Evolutionary conservation across 441 rosid species (phyloP).

Genomic region (Euphorbia schlechtendalii): DNA sequence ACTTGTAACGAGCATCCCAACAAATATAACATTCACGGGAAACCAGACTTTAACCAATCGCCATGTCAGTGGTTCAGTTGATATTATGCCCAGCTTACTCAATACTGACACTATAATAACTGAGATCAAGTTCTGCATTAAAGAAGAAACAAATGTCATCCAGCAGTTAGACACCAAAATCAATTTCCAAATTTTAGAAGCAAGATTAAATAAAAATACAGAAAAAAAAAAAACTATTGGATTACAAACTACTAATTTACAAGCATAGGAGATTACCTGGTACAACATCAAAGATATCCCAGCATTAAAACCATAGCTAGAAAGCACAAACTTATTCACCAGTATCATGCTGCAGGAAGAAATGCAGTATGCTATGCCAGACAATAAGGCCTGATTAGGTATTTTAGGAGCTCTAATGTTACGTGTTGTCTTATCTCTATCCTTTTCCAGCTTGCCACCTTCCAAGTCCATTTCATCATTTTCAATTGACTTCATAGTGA

Average conservation of each 20-base stretch:
- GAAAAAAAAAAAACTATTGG: background rate
- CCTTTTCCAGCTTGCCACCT: conserved; percentile 64
- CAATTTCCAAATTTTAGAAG: background rate
- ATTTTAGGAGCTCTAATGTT: conserved; percentile 37
- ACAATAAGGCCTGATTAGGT: conserved; percentile 71
- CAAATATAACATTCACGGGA: conserved; percentile 93
- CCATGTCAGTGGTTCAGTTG: conserved; percentile 86
- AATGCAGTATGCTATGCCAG: conserved; percentile 89
- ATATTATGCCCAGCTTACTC: conserved; percentile 61
- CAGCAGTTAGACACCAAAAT: conserved; percentile 7
- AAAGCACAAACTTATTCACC: conserved; percentile 91
- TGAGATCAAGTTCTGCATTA: conserved; percentile 81
- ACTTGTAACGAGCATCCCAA: conserved; percentile 97
- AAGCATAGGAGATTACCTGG: conserved; percentile 50
- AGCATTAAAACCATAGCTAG: conserved; percentile 89
- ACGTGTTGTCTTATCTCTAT: conserved; percentile 42
- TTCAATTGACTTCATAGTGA: conserved; percentile 53
- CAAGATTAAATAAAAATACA: background rate
- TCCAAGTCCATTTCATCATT: conserved; percentile 66
- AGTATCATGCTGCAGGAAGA: conserved; percentile 98
- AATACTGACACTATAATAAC: conserved; percentile 66
- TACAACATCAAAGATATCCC: conserved; percentile 93
- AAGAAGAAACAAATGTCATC: conserved; percentile 15
- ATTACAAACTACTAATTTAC: background rate
- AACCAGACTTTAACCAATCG: conserved; percentile 86